phyloP scores from a whole-genome alignment of 768 basidiomycete genomes.

The Trametes cinnabarina region DNA sequence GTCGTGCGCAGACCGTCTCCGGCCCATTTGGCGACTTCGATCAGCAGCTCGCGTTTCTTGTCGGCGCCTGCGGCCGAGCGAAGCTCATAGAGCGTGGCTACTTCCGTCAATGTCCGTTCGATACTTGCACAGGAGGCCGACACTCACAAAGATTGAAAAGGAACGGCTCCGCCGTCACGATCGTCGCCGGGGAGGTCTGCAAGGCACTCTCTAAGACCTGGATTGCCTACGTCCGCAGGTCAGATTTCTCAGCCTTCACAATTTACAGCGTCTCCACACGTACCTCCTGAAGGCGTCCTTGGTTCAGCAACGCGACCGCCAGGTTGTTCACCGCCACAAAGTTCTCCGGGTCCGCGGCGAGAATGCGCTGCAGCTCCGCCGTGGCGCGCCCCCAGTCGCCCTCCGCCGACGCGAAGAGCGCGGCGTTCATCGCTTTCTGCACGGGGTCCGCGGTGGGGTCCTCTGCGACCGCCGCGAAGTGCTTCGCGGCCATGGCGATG shows the following conservation, averaged over 20 bases:
- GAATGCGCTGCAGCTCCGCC: conserved; percentile 40
- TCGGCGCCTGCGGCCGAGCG: conserved; percentile 69
- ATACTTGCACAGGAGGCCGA: background rate
- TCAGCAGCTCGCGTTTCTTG: conserved; percentile 70
- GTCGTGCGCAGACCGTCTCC: conserved; percentile 77
- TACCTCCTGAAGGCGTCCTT: conserved; percentile 73
- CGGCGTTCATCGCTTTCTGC: conserved; percentile 59
- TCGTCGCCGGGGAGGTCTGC: conserved; percentile 61
- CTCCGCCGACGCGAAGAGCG: conserved; percentile 61
- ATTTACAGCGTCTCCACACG: no score
- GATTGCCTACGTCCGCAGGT: conserved; percentile 53
- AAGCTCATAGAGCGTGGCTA: conserved; percentile 83
- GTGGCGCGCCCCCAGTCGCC: conserved; percentile 67
- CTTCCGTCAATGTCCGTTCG: background rate
- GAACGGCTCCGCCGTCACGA: conserved; percentile 78
- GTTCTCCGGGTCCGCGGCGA: conserved; percentile 57
- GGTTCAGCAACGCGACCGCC: conserved; percentile 65
- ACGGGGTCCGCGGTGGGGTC: conserved; percentile 33
- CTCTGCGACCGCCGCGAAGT: conserved; percentile 54
- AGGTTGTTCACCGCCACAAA: conserved; percentile 75
- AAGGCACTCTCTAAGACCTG: conserved; percentile 64
- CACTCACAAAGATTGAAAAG: conserved; percentile 79
- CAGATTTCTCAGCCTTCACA: background rate
- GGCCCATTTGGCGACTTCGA: conserved; percentile 83
- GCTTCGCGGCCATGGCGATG: conserved; percentile 52